A percentile compares a stretch with the other conserved stretches of the same genome.
These are phyloP conservation scores for Rhodotorula glutinis DNA, from an alignment of 1,284 basidiomycete genomes.

Conservation along the genomic window DNA sequence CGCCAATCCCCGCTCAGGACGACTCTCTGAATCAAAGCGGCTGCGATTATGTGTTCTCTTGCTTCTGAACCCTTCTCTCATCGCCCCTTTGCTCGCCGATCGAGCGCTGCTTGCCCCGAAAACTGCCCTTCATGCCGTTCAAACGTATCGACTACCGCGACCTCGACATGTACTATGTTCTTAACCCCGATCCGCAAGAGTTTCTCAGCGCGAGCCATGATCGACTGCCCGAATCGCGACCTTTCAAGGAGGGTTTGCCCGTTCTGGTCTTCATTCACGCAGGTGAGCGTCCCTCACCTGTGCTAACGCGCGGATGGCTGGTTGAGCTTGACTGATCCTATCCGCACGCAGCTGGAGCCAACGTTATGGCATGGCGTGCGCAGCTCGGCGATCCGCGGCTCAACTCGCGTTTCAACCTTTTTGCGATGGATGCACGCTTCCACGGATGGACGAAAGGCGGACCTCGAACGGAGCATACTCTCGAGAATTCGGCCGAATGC, in stretches of 20 bases:
- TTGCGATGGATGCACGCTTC: constrained; percentile 16
- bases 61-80: no score
- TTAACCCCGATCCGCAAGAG: constrained; percentile 17
- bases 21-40: no score
- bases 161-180: constrained; percentile 19
- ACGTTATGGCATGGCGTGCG: constrained; percentile 5
- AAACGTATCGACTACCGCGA: constrained; percentile 26
- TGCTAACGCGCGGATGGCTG: not conserved
- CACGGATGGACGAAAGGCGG: constrained; percentile 16
- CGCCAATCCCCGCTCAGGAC: no score
- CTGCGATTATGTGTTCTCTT: no score
- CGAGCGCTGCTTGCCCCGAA: no score
- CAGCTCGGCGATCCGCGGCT: constrained; percentile 15
- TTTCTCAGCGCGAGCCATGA: constrained; percentile 16
- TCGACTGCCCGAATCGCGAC: constrained; percentile 12
- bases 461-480: constrained; percentile 14
- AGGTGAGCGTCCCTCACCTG: not conserved
- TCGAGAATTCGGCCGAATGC: constrained; percentile 28
- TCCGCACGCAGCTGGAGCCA: not conserved
- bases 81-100: no score
- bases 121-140: constrained; percentile 16
- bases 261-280: constrained; percentile 27
- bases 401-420: constrained; percentile 3
- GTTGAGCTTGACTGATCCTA: not conserved
- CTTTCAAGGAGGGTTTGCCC: constrained; percentile 13